A percentile compares a stretch with the other conserved stretches of the same genome.
Evolutionary conservation across 371 early-diverging fungal species (phyloP).

Genomic region (Coemansia sp.): DNA sequence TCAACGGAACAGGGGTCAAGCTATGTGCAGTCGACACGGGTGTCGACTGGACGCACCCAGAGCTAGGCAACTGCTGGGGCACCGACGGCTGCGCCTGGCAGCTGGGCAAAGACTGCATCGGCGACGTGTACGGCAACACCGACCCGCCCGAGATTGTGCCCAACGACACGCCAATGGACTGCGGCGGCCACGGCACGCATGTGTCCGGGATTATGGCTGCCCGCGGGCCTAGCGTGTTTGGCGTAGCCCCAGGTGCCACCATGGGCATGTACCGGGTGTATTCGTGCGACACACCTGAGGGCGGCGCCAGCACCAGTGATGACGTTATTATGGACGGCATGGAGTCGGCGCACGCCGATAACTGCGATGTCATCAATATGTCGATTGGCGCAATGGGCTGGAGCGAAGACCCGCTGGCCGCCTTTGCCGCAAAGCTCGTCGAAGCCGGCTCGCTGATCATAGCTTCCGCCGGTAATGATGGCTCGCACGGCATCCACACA

Average conservation of each 20-base stretch:
- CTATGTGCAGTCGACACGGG: constrained; percentile 71
- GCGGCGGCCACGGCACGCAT: constrained; percentile 64
- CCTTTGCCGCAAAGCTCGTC: too few species aligned
- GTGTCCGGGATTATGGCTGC: constrained; percentile 66
- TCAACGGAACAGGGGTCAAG: constrained; percentile 63
- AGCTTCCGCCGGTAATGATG: too few species aligned
- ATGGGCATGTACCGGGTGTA: constrained; percentile 68
- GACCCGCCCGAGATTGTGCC: constrained; percentile 19
- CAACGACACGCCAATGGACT: constrained; percentile 52
- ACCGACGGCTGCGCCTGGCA: constrained; percentile 53
- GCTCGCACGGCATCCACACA: too few species aligned
- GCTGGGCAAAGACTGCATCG: constrained; percentile 55
- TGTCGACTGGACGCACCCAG: constrained; percentile 60
- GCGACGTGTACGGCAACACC: constrained; percentile 41
- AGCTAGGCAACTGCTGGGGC: constrained; percentile 57
- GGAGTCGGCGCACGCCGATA: constrained; percentile 63
- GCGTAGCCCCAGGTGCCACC: constrained; percentile 64
- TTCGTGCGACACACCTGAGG: constrained; percentile 16
- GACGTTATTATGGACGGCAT: constrained; percentile 66
- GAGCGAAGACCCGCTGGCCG: too few species aligned
- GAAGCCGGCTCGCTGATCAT: too few species aligned
- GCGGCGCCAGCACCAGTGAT: constrained; percentile 54
- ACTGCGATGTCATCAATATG: constrained; percentile 66
- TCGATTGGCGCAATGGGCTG: constrained; percentile 59
- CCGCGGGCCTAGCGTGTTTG: constrained; percentile 56